Evolutionary conservation across 75 land plant species (phyloP).

Genomic region (Cryptomeria japonica): DNA sequence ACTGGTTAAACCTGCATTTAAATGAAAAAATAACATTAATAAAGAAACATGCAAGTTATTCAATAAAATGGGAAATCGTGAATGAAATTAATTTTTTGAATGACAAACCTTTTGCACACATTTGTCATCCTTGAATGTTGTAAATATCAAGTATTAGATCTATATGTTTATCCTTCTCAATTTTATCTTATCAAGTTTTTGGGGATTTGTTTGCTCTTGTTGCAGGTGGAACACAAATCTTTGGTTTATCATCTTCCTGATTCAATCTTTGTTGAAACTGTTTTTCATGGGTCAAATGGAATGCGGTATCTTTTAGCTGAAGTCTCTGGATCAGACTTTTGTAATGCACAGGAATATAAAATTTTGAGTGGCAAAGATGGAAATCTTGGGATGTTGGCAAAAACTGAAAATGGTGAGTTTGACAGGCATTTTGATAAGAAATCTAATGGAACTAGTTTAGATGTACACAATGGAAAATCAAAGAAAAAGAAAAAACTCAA

Average conservation of each 20-base stretch:
- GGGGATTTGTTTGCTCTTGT: not conserved
- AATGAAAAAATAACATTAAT: too few relatives aligned
- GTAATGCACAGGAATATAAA: not conserved
- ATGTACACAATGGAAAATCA: not conserved
- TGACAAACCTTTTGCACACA: too few relatives aligned
- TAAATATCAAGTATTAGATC: not conserved
- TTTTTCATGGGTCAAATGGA: conserved; percentile 5
- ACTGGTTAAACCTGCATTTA: too few relatives aligned
- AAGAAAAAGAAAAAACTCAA: not conserved
- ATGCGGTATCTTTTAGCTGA: not conserved
- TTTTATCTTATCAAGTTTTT: not conserved
- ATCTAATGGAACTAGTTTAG: not conserved
- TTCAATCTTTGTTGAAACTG: not conserved
- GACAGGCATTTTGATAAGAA: not conserved
- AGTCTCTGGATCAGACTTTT: not conserved
- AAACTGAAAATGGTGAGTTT: not conserved
- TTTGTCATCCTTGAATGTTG: not conserved
- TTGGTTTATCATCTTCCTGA: conserved; percentile 5
- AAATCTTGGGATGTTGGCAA: not conserved
- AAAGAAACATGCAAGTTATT: too few relatives aligned
- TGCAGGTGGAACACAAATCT: not conserved
- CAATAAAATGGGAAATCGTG: too few relatives aligned
- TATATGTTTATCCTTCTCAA: not conserved
- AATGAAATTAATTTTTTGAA: too few relatives aligned
- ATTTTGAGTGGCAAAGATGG: not conserved